phyloP scores from a whole-genome alignment of 805 yeast species.

The Yarrowia keelungensis region DNA sequence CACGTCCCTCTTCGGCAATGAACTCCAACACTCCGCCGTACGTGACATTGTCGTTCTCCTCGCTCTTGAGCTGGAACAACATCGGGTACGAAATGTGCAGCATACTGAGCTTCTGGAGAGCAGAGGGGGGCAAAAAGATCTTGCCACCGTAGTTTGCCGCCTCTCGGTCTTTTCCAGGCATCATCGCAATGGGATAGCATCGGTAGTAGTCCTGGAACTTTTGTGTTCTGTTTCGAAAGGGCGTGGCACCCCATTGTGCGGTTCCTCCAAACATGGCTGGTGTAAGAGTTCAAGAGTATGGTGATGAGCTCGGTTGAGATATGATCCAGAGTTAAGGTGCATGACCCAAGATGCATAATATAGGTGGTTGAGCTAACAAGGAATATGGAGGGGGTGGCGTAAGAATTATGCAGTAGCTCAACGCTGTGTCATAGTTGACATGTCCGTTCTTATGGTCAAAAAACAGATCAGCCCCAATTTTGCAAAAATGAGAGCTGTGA shows the following conservation, averaged over 20 bases:
- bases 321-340: constrained; percentile 14
- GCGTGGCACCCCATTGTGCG: constrained; percentile 39
- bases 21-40: constrained; percentile 97
- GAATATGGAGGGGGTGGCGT: no score
- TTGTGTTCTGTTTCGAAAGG: constrained; percentile 42
- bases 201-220: constrained; percentile 86
- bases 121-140: constrained; percentile 91
- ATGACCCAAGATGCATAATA: background rate
- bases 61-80: constrained; percentile 83
- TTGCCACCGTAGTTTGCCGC: constrained; percentile 93
- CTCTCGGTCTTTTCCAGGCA: constrained; percentile 74
- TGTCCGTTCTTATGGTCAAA: background rate
- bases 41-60: constrained; percentile 64
- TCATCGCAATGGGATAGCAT: constrained; percentile 89
- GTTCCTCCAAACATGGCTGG: constrained; percentile 34
- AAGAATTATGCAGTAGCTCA: no score
- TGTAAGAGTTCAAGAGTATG: background rate
- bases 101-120: constrained; percentile 84
- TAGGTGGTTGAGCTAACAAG: no score
- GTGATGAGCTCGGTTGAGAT: background rate
- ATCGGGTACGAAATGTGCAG: constrained; percentile 93
- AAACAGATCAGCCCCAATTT: background rate
- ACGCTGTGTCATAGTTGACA: no score
- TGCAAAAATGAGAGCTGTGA: constrained; percentile 43
- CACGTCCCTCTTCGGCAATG: constrained; percentile 96